Conservation (phyloP, 306 rosid species). For the Cucurbita argyrosperma region DNA sequence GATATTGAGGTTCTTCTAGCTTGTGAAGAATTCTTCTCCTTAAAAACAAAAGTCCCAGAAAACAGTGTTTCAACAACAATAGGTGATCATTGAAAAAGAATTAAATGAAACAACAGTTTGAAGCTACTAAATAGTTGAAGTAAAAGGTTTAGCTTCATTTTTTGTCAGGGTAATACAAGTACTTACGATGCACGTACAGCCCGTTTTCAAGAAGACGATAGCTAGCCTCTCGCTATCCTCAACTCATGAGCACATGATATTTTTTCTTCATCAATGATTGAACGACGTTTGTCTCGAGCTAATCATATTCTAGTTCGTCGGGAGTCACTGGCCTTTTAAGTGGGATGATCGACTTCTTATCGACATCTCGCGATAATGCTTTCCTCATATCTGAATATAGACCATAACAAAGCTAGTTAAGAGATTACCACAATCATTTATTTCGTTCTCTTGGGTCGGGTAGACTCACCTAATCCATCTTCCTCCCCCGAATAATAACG, state of each 20-base stretch:
- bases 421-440: not conserved
- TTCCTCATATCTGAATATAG: slow-evolving; percentile 83
- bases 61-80: not conserved
- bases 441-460: not conserved
- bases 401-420: slow-evolving; percentile 1
- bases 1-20: not conserved
- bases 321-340: slow-evolving; percentile 93
- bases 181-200: not conserved
- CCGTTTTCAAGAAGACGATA: not conserved
- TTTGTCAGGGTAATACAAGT: not conserved
- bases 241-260: not conserved
- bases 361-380: slow-evolving; percentile 88
- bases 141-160: not conserved
- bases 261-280: not conserved
- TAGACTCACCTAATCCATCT: slow-evolving; percentile 73
- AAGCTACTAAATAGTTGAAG: not conserved
- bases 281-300: not conserved
- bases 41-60: not conserved
- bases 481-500: slow-evolving; percentile 96
- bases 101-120: not conserved
- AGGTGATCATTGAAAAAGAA: not conserved
- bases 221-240: not conserved
- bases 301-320: slow-evolving; percentile 93
- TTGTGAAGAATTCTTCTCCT: not conserved
- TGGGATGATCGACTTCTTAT: slow-evolving; percentile 83